Evolutionary conservation across 495 filamentous ascomycete genomes (phyloP), one percentile per base, ranked within the genome.

Genomic region (Podospora pseudoanserina): DNA sequence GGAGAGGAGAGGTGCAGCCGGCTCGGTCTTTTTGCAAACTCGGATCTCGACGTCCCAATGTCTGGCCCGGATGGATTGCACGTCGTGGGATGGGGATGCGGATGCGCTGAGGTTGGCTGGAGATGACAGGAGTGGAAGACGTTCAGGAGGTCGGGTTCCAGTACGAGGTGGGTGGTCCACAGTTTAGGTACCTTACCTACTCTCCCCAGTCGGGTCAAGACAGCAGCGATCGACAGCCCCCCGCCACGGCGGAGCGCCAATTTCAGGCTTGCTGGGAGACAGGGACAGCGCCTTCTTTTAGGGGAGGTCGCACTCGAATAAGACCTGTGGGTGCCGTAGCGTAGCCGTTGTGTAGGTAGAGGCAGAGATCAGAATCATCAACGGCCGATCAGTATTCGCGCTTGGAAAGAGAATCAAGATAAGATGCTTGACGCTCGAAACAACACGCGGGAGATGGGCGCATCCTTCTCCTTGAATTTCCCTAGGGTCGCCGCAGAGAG

Each of bases 161-260:
- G 23, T 1, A 1, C 23, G 23, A 23, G 23, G 23, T 23, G 23
- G 23, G 66, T 61, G 71, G 39, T 49, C 39, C 39, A 49, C 57
- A 65, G 20, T 27, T n/a, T 18, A 23, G 23, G 23, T 23, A 65
- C 65, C 72, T 68, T 67, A 70, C 72, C 67, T 67, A 70, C 69
- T 75, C 60, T 49, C 49, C 55, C 28, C 56, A 63, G 60, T 23
- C 60, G 60, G 58, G 69, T 56, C 66, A 60, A 66, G 71, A 70
- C 68, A 72, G 57, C 67, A 72, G 71, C 67, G 75, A 77, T 77
- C 75, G 72, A 69, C 75, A 69, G 71, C 68, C 68, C 73, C 74
- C 74, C 69, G 68, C 75, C 60, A 65, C 67, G 67, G 71, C 75
- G 72, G 75, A 77, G 72, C 66, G 71, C 67, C 64, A 74, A 77